Conservation (phyloP, 495 filamentous ascomycete species). For the Neurospora sp. region DNA sequence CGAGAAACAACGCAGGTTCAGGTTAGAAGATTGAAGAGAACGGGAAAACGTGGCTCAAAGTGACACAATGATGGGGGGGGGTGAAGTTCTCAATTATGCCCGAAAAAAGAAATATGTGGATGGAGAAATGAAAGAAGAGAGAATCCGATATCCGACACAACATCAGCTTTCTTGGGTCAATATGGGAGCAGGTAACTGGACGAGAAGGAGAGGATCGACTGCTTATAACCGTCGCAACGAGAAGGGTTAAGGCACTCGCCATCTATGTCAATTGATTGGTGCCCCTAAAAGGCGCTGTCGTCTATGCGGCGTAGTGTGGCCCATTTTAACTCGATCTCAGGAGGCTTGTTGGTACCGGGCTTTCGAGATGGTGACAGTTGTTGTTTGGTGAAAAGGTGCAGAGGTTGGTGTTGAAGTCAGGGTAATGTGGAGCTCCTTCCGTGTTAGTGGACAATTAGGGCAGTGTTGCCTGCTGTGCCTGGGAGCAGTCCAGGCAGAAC, state of each 20-base stretch:
- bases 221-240: neutral
- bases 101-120: neutral
- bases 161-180: neutral
- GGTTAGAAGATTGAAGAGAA: neutral
- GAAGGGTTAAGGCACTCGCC: neutral
- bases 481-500: neutral
- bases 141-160: neutral
- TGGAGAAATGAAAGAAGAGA: neutral
- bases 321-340: neutral
- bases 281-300: neutral
- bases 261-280: neutral
- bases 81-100: neutral
- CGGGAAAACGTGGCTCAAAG: neutral
- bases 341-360: neutral
- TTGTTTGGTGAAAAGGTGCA: neutral
- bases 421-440: neutral
- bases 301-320: neutral
- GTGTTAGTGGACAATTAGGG: neutral
- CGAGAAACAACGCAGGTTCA: neutral
- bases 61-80: neutral
- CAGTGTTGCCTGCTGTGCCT: neutral
- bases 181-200: neutral
- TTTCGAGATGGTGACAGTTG: neutral
- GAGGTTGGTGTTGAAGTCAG: neutral
- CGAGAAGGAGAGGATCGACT: neutral